Evolutionary conservation across 176 grass and related monocot species (phyloP).

Genomic region (Olyra latifolia): DNA sequence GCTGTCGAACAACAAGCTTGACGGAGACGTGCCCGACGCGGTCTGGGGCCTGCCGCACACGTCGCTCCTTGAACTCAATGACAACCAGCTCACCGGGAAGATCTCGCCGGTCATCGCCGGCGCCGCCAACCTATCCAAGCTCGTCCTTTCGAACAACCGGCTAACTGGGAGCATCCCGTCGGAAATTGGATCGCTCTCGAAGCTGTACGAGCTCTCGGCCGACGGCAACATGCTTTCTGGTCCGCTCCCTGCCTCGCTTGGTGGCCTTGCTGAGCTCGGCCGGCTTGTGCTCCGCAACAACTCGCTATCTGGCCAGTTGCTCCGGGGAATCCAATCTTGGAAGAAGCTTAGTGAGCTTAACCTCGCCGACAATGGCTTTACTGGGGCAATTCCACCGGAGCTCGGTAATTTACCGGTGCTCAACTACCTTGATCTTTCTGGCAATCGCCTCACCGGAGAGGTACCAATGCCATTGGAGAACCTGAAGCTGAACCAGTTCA

Average conservation of each 20-base stretch:
- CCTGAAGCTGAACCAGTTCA: conserved; percentile 83
- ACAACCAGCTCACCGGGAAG: conserved; percentile 56
- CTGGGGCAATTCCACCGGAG: conserved; percentile 69
- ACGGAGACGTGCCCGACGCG: conserved; percentile 55
- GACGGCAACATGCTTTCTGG: conserved; percentile 71
- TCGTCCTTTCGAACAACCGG: conserved; percentile 66
- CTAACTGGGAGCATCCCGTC: conserved; percentile 65
- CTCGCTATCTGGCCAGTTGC: conserved; percentile 69
- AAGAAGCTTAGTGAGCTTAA: conserved; percentile 79
- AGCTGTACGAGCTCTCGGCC: conserved; percentile 75
- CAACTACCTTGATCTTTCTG: conserved; percentile 89
- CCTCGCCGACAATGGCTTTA: conserved; percentile 65
- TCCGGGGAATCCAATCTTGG: conserved; percentile 65
- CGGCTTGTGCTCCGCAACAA: conserved; percentile 72
- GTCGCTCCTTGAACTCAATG: conserved; percentile 67
- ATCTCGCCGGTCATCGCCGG: conserved; percentile 73
- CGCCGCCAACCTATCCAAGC: conserved; percentile 78
- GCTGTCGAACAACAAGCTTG: conserved; percentile 58
- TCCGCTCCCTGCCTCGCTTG: conserved; percentile 58
- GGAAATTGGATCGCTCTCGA: conserved; percentile 60
- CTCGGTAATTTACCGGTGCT: conserved; percentile 81
- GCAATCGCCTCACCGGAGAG: conserved; percentile 57
- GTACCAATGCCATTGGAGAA: conserved; percentile 79
- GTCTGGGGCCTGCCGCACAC: conserved; percentile 89
- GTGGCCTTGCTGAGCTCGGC: conserved; percentile 59